These are phyloP conservation scores for Clonostachys rhizophaga DNA, from an alignment of 2,329 filamentous ascomycete genomes.

Conservation along the genomic window DNA sequence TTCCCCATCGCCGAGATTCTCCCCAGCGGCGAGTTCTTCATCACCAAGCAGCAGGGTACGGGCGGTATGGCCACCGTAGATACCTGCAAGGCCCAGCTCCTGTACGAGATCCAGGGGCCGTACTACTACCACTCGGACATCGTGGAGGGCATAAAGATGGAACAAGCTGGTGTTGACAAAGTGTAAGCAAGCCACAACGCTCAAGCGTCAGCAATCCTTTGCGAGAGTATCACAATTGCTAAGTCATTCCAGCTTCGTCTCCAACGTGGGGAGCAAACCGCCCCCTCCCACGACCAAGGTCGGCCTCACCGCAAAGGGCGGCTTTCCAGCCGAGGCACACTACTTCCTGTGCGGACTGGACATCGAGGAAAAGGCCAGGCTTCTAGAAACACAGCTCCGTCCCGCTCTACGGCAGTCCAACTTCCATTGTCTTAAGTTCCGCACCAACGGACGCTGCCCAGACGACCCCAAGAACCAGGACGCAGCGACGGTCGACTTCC, in stretches of 20 bases:
- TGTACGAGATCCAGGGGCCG: constrained; percentile 36
- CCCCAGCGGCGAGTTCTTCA: constrained; percentile 15
- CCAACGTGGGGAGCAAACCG: background rate
- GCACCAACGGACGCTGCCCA: constrained; percentile 25
- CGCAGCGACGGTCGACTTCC: constrained; percentile 38
- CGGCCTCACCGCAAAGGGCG: constrained; percentile 32
- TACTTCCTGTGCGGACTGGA: constrained; percentile 34
- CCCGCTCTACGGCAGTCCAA: constrained; percentile 17
- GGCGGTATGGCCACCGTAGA: constrained; percentile 22
- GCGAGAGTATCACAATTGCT: constrained; percentile 14
- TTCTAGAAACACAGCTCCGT: constrained; percentile 28
- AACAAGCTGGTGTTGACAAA: constrained; percentile 5
- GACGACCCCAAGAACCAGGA: constrained; percentile 31
- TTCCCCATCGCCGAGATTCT: constrained; percentile 24
- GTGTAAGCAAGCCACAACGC: constrained; percentile 22
- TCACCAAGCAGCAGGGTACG: constrained; percentile 21
- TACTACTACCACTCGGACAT: constrained; percentile 34
- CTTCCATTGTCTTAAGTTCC: constrained; percentile 22
- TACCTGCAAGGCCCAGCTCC: constrained; percentile 24
- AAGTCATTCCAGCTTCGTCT: background rate
- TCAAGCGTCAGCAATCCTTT: constrained; percentile 28
- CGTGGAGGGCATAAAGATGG: constrained; percentile 29
- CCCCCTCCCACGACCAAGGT: constrained; percentile 8
- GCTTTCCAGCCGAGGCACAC: constrained; percentile 36
- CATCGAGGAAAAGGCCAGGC: constrained; percentile 29